These are phyloP conservation scores for Thelonectria olida DNA, from an alignment of 2,329 filamentous ascomycete genomes.

Conservation along the genomic window DNA sequence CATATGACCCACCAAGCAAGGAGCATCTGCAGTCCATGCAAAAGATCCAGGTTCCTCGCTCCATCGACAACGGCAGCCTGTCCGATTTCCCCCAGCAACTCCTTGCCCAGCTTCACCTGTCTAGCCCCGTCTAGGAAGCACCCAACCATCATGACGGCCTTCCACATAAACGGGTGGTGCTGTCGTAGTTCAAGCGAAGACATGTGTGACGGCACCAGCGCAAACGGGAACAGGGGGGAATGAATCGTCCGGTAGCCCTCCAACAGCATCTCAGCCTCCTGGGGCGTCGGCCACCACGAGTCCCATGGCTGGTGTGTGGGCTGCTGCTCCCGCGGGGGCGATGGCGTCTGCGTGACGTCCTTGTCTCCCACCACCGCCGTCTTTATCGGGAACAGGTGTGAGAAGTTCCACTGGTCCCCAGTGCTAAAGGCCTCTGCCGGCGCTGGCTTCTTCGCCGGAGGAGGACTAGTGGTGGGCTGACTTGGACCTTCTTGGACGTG, in stretches of 20 bases:
- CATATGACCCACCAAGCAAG: slow-evolving; percentile 54
- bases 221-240: slow-evolving; percentile 55
- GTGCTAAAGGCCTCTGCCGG: slow-evolving; percentile 18
- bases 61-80: slow-evolving; percentile 52
- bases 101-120: slow-evolving; percentile 54
- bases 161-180: slow-evolving; percentile 58
- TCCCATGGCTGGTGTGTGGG: slow-evolving; percentile 34
- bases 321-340: slow-evolving; percentile 13
- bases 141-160: slow-evolving; percentile 57
- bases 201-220: slow-evolving; percentile 50
- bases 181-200: slow-evolving; percentile 48
- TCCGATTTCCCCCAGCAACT: slow-evolving; percentile 54
- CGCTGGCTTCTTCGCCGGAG: slow-evolving; percentile 15
- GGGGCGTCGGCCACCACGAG: slow-evolving; percentile 52
- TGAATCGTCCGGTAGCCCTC: slow-evolving; percentile 46
- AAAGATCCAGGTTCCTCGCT: slow-evolving; percentile 55
- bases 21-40: slow-evolving; percentile 57
- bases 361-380: not conserved
- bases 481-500: slow-evolving; percentile 48
- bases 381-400: slow-evolving; percentile 47
- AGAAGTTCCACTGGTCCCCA: slow-evolving; percentile 36
- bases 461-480: slow-evolving; percentile 14
- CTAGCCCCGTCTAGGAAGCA: slow-evolving; percentile 53
- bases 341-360: slow-evolving; percentile 17
- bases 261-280: slow-evolving; percentile 54